phyloP scores from a whole-genome alignment of 2,329 filamentous ascomycete genomes.

The Pezicula rhizophila region DNA sequence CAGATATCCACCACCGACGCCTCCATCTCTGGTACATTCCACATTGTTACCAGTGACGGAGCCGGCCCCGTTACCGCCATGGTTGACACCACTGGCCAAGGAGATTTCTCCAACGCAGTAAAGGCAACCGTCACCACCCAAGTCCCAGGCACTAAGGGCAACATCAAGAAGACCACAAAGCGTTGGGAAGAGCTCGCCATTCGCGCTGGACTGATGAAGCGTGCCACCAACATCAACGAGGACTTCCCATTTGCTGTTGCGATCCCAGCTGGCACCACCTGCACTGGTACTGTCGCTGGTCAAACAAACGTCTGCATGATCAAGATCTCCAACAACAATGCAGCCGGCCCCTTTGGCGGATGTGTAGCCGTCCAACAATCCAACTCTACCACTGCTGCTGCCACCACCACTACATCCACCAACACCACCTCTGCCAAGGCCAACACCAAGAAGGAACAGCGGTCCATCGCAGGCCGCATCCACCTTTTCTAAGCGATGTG shows the following conservation, averaged over 20 bases:
- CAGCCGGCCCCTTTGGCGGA: slow-evolving; percentile 36
- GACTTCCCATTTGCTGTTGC: slow-evolving; percentile 26
- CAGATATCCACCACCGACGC: slow-evolving; percentile 31
- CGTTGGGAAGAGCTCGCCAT: slow-evolving; percentile 7
- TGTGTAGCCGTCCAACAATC: slow-evolving; percentile 32
- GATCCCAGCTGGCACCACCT: slow-evolving; percentile 33
- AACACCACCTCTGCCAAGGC: background rate
- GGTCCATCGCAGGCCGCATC: background rate
- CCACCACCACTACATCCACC: background rate
- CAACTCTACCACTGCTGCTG: slow-evolving; percentile 4
- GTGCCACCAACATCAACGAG: slow-evolving; percentile 13
- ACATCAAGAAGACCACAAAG: slow-evolving; percentile 25
- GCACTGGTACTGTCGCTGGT: slow-evolving; percentile 30
- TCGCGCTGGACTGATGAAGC: slow-evolving; percentile 9
- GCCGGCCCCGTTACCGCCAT: slow-evolving; percentile 34
- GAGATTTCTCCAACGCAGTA: slow-evolving; percentile 27
- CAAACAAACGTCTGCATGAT: slow-evolving; percentile 34
- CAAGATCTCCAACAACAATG: slow-evolving; percentile 37
- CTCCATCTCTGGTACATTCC: slow-evolving; percentile 30
- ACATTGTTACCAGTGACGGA: slow-evolving; percentile 37
- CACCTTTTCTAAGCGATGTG: no score
- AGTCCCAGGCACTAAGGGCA: slow-evolving; percentile 31
- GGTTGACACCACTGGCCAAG: slow-evolving; percentile 31
- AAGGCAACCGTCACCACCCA: slow-evolving; percentile 27
- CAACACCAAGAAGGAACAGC: background rate